Conservation (phyloP, 805 yeast genomes). For the Yamadazyma kitorensis region DNA sequence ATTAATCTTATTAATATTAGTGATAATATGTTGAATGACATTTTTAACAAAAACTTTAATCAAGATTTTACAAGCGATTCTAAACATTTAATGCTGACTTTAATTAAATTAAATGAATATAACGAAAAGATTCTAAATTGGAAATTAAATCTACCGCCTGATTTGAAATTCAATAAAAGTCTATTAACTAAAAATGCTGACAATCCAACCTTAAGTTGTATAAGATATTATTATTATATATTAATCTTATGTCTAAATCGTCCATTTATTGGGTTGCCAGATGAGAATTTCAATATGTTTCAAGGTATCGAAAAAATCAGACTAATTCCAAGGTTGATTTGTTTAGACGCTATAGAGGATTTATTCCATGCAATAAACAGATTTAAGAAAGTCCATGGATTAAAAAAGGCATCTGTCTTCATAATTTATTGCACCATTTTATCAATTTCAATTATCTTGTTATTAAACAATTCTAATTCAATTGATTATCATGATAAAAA, state of each 20-base stretch:
- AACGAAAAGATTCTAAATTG: conserved; percentile 51
- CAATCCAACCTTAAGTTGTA: conserved; percentile 53
- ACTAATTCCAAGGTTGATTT: conserved; percentile 27
- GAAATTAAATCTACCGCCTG: conserved; percentile 48
- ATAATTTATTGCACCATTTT: conserved; percentile 48
- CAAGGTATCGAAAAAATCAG: neutral
- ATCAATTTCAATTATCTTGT: conserved; percentile 40
- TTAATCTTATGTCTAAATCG: conserved; percentile 57
- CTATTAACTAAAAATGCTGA: conserved; percentile 41
- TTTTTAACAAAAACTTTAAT: conserved; percentile 38
- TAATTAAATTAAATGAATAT: conserved; percentile 40
- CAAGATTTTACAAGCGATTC: conserved; percentile 34
- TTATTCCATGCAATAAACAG: conserved; percentile 35
- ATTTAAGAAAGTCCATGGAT: conserved; percentile 40
- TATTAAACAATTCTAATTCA: conserved; percentile 28
- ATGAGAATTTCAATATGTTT: conserved; percentile 17
- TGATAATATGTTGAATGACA: conserved; percentile 44
- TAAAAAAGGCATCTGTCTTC: conserved; percentile 41
- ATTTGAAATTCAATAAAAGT: conserved; percentile 47
- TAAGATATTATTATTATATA: conserved; percentile 57
- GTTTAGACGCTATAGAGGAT: conserved; percentile 41
- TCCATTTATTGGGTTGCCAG: conserved; percentile 49
- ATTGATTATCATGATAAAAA: conserved; percentile 25
- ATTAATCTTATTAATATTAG: conserved; percentile 42
- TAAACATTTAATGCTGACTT: conserved; percentile 39